Evolutionary conservation across 2,329 filamentous ascomycete species (phyloP).

Genomic region (Plectosphaerella plurivora): DNA sequence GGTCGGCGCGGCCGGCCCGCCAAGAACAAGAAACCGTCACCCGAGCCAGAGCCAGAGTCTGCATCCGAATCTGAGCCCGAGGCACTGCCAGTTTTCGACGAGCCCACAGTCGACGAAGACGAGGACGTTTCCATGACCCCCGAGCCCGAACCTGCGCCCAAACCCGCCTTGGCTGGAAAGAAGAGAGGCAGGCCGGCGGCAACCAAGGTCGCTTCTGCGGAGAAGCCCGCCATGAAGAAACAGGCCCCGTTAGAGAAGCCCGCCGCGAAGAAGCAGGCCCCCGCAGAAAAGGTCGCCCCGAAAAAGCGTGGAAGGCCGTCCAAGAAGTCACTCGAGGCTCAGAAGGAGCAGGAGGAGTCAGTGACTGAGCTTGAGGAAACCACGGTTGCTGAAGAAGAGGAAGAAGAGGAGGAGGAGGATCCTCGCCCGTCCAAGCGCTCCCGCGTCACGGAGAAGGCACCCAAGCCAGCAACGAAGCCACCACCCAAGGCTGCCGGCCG

Average conservation of each 20-base stretch:
- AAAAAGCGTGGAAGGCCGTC: constrained; percentile 12
- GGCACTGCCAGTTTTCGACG: constrained; percentile 8
- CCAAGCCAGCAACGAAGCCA: neutral
- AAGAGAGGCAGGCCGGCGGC: neutral
- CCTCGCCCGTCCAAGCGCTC: constrained; percentile 10
- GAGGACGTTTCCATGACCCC: neutral
- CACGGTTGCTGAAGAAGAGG: constrained; percentile 4
- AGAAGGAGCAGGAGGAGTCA: neutral
- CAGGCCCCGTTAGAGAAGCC: neutral
- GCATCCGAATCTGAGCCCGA: neutral
- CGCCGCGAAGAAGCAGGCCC: neutral
- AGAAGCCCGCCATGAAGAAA: constrained; percentile 3
- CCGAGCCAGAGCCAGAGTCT: neutral
- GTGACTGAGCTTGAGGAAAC: constrained; percentile 3
- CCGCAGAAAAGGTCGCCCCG: constrained; percentile 2
- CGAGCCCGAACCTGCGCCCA: constrained; percentile 1
- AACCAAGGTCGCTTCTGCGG: neutral
- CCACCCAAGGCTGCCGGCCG: neutral
- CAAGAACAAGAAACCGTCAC: neutral
- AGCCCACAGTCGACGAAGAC: neutral
- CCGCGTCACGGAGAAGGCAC: constrained; percentile 11
- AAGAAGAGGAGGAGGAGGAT: constrained; percentile 4
- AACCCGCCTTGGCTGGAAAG: neutral
- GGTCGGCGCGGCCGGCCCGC: neutral
- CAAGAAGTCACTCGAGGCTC: constrained; percentile 5